Percentiles rank a stretch among this genome's conserved stretches.
Evolutionary conservation across 2,329 filamentous ascomycete species (phyloP).

Genomic region (Trichoderma citrinoviride): DNA sequence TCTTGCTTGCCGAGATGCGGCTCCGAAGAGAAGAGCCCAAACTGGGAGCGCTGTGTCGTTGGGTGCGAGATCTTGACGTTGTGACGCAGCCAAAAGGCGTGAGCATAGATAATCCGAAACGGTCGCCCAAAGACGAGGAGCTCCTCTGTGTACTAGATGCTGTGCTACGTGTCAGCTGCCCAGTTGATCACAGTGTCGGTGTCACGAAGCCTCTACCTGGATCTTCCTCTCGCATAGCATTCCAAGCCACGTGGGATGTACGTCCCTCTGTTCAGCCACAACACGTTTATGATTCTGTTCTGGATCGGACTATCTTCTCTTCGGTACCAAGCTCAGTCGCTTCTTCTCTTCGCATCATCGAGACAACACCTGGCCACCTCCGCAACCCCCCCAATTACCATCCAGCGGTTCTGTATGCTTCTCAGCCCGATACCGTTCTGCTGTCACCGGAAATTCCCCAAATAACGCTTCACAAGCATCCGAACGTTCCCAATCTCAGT

Average conservation of each 20-base stretch:
- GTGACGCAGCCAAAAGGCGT: conserved; percentile 54
- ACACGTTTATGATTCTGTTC: conserved; percentile 55
- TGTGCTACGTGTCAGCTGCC: conserved; percentile 61
- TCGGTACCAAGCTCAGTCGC: conserved; percentile 38
- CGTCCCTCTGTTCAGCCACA: conserved; percentile 42
- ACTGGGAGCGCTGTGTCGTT: conserved; percentile 66
- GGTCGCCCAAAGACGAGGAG: conserved; percentile 50
- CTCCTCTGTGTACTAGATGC: conserved; percentile 62
- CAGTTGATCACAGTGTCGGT: conserved; percentile 50
- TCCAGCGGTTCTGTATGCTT: conserved; percentile 63
- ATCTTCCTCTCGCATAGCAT: conserved; percentile 49
- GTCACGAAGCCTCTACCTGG: conserved; percentile 29
- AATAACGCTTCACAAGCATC: conserved; percentile 58
- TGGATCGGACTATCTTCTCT: conserved; percentile 54
- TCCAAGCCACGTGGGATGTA: conserved; percentile 62
- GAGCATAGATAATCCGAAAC: conserved; percentile 32
- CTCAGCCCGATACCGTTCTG: conserved; percentile 54
- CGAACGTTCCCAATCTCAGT: conserved; percentile 59
- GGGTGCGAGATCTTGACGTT: conserved; percentile 69
- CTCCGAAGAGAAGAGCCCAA: conserved; percentile 64
- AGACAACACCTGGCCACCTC: conserved; percentile 56
- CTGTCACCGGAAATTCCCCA: conserved; percentile 45
- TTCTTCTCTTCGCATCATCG: conserved; percentile 54
- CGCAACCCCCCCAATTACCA: conserved; percentile 68
- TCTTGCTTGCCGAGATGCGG: conserved; percentile 67